Base-by-base conservation (phyloP, 441 rosid genomes). In the Pelargonium australe region DNA sequence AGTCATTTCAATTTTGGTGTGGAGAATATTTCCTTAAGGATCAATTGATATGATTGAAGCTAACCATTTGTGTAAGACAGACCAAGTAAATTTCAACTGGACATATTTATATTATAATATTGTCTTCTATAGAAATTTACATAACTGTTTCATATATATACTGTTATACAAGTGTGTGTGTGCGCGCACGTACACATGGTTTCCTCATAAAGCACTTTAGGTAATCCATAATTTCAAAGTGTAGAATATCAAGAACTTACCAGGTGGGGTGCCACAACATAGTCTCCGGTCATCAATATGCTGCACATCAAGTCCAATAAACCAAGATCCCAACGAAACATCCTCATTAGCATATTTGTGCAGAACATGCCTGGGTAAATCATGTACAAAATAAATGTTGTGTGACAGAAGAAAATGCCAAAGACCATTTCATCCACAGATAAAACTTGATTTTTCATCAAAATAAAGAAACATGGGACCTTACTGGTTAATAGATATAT, bases 291-390 rank as follows among this genome's bases (percentile, higher is more conserved):
- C 98, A 69, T 92, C 99, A 10, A 92, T 85, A 73, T 92, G 98
- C 68, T 95, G 86, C 55, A 80, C 93, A 64, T 95, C 98, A 17
- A 95, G 87, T 19, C 99, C 97, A 5, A 95, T 89, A 83, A 95
- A 92, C 99, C 99, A 95, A 43, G 98, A 83, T 64, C 99, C 99
- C 77, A 92, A 60, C 0, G 99, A 90, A 74, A 95, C 98, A 79
- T 95, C 99, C 83, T 95, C 99, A 10, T 95, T 95, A 1, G 98
- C 99, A 83, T 84, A 95, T 81, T 85, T 90, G 85, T 95, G 98
- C 70, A 95, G 78, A 68, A 95, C 92, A 84, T 92, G 90, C 90
- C 99, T 95, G 89, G 43, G 41, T 79, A 69, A 75, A 69, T 66
- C 66, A 71, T 55, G 65, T 20, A 58, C 8, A 74, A 51, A 12